A percentile compares a stretch with the other conserved stretches of the same genome.
Evolutionary conservation across 1,139 yeast genomes (phyloP).

Genomic region (Nakaseomyces bracarensis): DNA sequence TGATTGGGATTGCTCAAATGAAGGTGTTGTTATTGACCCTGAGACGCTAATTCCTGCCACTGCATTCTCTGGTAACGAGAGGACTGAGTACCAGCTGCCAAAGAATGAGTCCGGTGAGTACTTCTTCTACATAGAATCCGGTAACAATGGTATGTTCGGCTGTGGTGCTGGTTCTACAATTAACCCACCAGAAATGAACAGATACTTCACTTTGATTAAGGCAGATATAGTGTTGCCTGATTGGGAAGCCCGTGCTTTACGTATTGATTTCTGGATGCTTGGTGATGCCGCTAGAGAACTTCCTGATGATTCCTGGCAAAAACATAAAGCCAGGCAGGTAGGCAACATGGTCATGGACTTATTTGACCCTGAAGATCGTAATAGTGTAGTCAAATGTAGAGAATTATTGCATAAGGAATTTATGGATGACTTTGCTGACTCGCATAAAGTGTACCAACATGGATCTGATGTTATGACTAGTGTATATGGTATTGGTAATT

Average conservation of each 20-base stretch:
- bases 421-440: constrained; percentile 58
- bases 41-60: constrained; percentile 56
- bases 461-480: constrained; percentile 35
- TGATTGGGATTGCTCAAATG: constrained; percentile 83
- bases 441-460: constrained; percentile 49
- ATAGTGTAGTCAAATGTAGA: constrained; percentile 53
- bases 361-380: constrained; percentile 51
- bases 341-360: constrained; percentile 75
- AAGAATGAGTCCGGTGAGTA: constrained; percentile 31
- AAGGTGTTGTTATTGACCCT: constrained; percentile 66
- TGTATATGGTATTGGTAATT: constrained; percentile 83
- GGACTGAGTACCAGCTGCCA: constrained; percentile 68
- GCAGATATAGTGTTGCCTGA: constrained; percentile 83
- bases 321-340: constrained; percentile 69
- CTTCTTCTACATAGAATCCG: constrained; percentile 71
- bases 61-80: constrained; percentile 86
- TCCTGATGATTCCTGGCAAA: constrained; percentile 67
- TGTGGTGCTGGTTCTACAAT: constrained; percentile 56
- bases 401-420: constrained; percentile 49
- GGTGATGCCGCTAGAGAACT: constrained; percentile 89
- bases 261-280: constrained; percentile 77
- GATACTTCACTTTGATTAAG: constrained; percentile 54
- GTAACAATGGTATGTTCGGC: constrained; percentile 95
- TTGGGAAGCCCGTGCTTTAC: constrained; percentile 66
- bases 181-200: constrained; percentile 58